Evolutionary conservation across 495 filamentous ascomycete genomes (phyloP).

Genomic region (Cudoniella acicularis): DNA sequence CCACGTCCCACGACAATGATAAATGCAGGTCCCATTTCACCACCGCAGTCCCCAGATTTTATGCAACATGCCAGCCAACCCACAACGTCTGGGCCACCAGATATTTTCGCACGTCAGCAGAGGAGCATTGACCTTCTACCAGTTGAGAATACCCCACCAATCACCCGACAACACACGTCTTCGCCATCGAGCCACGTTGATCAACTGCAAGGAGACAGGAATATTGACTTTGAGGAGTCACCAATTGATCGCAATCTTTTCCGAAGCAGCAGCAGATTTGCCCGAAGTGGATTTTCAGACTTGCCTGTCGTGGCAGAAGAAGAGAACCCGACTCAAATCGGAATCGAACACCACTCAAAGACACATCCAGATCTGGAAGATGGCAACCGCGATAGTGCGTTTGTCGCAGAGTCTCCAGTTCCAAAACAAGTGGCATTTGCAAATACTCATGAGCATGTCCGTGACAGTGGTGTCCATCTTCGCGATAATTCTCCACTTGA

Average conservation of each 20-base stretch:
- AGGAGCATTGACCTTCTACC: background rate
- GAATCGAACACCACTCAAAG: slow-evolving; percentile 1
- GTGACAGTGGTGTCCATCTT: slow-evolving; percentile 53
- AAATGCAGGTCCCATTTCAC: background rate
- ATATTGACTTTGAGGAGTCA: background rate
- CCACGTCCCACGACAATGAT: background rate
- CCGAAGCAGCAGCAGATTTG: slow-evolving; percentile 7
- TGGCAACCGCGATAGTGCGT: slow-evolving; percentile 47
- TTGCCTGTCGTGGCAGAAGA: slow-evolving; percentile 26
- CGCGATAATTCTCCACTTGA: slow-evolving; percentile 28
- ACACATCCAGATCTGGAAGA: slow-evolving; percentile 19
- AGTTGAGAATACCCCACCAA: slow-evolving; percentile 4
- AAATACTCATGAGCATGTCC: slow-evolving; percentile 30
- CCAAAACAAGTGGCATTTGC: slow-evolving; percentile 23
- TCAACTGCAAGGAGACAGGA: background rate
- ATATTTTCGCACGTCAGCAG: background rate
- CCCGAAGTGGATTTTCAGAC: slow-evolving; percentile 11
- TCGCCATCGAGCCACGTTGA: background rate
- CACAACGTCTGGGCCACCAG: background rate
- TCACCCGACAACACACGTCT: slow-evolving; percentile 7
- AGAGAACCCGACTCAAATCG: slow-evolving; percentile 12
- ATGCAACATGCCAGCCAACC: background rate
- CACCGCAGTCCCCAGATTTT: background rate
- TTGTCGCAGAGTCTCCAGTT: slow-evolving; percentile 39
- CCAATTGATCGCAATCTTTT: background rate